Evolutionary conservation across 2,329 filamentous ascomycete genomes (phyloP).

Genomic region (Hansfordia pulvinata): DNA sequence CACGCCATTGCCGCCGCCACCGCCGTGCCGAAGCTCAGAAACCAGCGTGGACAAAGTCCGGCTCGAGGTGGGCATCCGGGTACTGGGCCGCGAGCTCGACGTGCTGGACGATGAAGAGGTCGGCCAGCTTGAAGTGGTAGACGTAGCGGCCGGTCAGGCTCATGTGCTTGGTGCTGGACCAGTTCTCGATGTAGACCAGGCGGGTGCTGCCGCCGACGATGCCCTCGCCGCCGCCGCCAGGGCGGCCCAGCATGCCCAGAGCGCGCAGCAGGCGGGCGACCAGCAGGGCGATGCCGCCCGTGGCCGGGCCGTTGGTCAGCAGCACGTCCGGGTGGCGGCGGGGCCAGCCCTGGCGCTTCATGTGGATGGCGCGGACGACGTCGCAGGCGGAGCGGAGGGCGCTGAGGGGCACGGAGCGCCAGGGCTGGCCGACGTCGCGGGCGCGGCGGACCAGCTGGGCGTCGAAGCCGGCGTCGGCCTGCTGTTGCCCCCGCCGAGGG

Average conservation of each 20-base stretch:
- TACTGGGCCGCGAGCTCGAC: conserved; percentile 29
- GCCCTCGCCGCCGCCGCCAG: too few species aligned
- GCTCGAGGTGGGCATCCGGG: not conserved
- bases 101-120: conserved; percentile 78
- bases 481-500: too few species aligned
- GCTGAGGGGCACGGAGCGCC: conserved; percentile 33
- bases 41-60: too few species aligned
- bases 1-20: too few species aligned
- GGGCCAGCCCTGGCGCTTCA: conserved; percentile 4
- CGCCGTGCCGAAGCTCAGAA: too few species aligned
- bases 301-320: conserved; percentile 79
- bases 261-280: conserved; percentile 34
- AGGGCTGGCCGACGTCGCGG: conserved; percentile 67
- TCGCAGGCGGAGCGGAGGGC: conserved; percentile 15
- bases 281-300: conserved; percentile 60
- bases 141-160: conserved; percentile 78
- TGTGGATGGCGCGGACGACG: conserved; percentile 9
- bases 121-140: conserved; percentile 47
- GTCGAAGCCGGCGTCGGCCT: conserved; percentile 36
- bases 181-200: conserved; percentile 69
- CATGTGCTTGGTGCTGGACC: conserved; percentile 70
- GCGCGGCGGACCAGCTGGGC: conserved; percentile 62
- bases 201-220: too few species aligned
- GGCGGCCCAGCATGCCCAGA: too few species aligned
- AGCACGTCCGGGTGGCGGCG: conserved; percentile 56